phyloP scores from a whole-genome alignment of 495 filamentous ascomycete genomes.

The Letharia columbiana region DNA sequence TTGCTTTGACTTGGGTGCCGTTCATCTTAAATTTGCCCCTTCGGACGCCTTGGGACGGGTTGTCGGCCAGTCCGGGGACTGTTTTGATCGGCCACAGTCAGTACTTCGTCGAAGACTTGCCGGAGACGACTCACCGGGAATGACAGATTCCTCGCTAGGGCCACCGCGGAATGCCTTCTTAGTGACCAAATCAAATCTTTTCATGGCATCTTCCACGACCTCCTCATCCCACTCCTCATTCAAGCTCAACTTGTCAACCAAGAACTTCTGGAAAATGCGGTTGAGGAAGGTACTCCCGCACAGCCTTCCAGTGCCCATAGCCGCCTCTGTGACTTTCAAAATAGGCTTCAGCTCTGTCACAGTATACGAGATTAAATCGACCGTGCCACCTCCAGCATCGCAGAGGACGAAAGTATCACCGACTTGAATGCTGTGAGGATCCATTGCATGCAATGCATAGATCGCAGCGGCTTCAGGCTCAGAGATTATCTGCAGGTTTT shows the following conservation, averaged over 20 bases:
- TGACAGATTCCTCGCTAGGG: slow-evolving; percentile 23
- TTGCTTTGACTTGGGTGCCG: slow-evolving; percentile 49
- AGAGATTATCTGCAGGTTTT: slow-evolving; percentile 57
- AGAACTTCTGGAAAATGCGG: slow-evolving; percentile 60
- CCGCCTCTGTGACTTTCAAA: slow-evolving; percentile 56
- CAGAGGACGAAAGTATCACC: slow-evolving; percentile 69
- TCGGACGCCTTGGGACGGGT: slow-evolving; percentile 51
- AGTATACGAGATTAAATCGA: slow-evolving; percentile 54
- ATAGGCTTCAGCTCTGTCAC: slow-evolving; percentile 32
- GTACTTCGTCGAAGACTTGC: neutral
- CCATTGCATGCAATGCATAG: slow-evolving; percentile 61
- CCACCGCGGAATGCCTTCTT: slow-evolving; percentile 22
- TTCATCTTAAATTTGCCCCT: slow-evolving; percentile 59
- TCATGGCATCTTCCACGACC: slow-evolving; percentile 46
- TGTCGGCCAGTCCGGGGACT: slow-evolving; percentile 27
- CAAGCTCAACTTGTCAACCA: slow-evolving; percentile 54
- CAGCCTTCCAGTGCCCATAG: slow-evolving; percentile 58
- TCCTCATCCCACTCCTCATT: slow-evolving; percentile 47
- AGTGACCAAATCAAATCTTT: slow-evolving; percentile 24
- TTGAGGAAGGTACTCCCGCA: slow-evolving; percentile 72
- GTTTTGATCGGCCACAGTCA: neutral
- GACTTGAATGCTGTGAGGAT: slow-evolving; percentile 54
- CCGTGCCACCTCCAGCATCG: slow-evolving; percentile 70
- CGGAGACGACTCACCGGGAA: slow-evolving; percentile 20
- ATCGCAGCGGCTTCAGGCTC: slow-evolving; percentile 73